These are phyloP conservation scores for Debaryomyces tyrocola DNA, from an alignment of 805 yeast species.

Conservation along the genomic window DNA sequence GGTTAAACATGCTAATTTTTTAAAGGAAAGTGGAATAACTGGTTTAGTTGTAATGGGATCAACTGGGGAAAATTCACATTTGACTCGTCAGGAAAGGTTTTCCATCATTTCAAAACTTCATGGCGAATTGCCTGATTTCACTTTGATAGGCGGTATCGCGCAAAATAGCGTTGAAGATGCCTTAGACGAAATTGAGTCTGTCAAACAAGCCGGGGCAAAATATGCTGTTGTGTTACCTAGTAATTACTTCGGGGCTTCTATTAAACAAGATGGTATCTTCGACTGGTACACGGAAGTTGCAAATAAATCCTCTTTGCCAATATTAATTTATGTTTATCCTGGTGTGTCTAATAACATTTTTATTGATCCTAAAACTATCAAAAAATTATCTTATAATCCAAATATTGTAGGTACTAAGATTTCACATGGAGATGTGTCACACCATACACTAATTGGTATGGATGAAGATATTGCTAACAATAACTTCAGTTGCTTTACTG, in stretches of 20 bases:
- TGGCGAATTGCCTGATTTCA: slow-evolving; percentile 37
- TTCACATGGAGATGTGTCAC: slow-evolving; percentile 51
- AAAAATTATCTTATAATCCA: slow-evolving; percentile 42
- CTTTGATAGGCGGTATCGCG: slow-evolving; percentile 51
- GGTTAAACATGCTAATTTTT: slow-evolving; percentile 42
- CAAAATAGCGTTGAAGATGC: slow-evolving; percentile 47
- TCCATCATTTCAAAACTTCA: slow-evolving; percentile 31
- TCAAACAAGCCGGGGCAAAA: slow-evolving; percentile 39
- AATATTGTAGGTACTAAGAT: slow-evolving; percentile 54
- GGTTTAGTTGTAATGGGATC: slow-evolving; percentile 55
- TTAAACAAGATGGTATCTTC: slow-evolving; percentile 46
- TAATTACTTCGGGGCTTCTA: slow-evolving; percentile 47
- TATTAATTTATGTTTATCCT: slow-evolving; percentile 48
- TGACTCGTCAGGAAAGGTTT: slow-evolving; percentile 46
- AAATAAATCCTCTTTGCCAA: slow-evolving; percentile 41
- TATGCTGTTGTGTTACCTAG: slow-evolving; percentile 45
- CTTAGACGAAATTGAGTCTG: slow-evolving; percentile 35
- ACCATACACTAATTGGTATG: slow-evolving; percentile 45
- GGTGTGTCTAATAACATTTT: slow-evolving; percentile 47
- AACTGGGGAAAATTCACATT: slow-evolving; percentile 56
- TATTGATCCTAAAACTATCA: slow-evolving; percentile 39
- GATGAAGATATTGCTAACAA: slow-evolving; percentile 36
- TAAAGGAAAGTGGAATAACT: slow-evolving; percentile 43
- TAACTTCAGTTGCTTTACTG: slow-evolving; percentile 47
- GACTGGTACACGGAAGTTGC: slow-evolving; percentile 47